Conservation (phyloP, 2,329 filamentous ascomycete genomes). For the Penicillium sclerotiorum region DNA sequence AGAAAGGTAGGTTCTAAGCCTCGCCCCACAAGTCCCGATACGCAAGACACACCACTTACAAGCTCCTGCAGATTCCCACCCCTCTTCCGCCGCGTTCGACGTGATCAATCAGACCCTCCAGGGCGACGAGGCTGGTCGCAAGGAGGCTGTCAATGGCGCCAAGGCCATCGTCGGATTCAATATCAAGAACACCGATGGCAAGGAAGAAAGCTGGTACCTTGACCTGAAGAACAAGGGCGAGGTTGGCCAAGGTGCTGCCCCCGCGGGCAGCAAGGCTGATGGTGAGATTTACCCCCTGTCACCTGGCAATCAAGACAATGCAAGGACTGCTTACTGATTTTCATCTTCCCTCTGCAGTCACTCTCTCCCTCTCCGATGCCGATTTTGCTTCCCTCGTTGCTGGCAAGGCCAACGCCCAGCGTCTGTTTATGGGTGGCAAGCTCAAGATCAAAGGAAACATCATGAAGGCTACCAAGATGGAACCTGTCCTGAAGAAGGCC, state of each 20-base stretch:
- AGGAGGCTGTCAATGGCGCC: slow-evolving; percentile 87
- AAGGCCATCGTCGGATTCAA: slow-evolving; percentile 88
- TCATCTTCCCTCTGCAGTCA: slow-evolving; percentile 61
- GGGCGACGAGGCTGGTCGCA: slow-evolving; percentile 70
- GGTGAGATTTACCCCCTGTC: slow-evolving; percentile 56
- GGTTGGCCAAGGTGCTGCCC: slow-evolving; percentile 73
- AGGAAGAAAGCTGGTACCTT: slow-evolving; percentile 87
- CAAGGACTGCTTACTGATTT: too few relatives aligned
- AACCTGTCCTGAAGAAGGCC: slow-evolving; percentile 87
- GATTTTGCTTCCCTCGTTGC: slow-evolving; percentile 82
- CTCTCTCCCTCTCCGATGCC: slow-evolving; percentile 78
- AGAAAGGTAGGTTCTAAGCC: slow-evolving; percentile 63
- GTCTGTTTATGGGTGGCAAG: slow-evolving; percentile 96
- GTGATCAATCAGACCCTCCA: slow-evolving; percentile 74
- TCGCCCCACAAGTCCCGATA: background rate
- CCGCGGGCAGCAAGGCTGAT: slow-evolving; percentile 74
- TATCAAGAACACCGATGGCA: slow-evolving; percentile 81
- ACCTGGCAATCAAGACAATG: too few relatives aligned
- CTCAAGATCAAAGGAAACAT: slow-evolving; percentile 97
- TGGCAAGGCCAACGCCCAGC: slow-evolving; percentile 92
- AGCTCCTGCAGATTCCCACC: slow-evolving; percentile 69
- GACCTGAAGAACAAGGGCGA: slow-evolving; percentile 89
- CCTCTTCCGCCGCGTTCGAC: slow-evolving; percentile 89
- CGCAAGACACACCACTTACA: slow-evolving; percentile 10
- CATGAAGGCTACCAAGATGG: slow-evolving; percentile 97